Evolutionary conservation across 441 rosid genomes (phyloP), one percentile per base, ranked within the genome.

Genomic region (Syzygium malaccense): DNA sequence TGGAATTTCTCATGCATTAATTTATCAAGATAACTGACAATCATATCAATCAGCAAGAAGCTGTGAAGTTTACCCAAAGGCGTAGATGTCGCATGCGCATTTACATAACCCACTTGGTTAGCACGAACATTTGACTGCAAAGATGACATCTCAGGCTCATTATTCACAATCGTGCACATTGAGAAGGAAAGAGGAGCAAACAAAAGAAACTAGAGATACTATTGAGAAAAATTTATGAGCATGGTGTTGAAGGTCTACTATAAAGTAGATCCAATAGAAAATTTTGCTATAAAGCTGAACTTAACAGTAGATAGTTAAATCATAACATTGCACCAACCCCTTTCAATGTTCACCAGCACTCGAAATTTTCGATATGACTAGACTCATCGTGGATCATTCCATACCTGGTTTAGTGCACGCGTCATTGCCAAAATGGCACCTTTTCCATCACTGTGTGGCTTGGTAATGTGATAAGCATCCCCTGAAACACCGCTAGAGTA

Each of bases 1-100:
- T 71, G 51, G 4, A 71, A 37, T 23, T 71, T 37, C 80, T 37
- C 55, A 64, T 7, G 18, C 33, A 86, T 86, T 41, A 53, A 85
- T 45, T 64, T 75, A 55, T 55, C 26, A 87, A 75, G 62, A 58
- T 84, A 48, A 55, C 55, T 37, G 1, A 5, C 32, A n/a, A 89
- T 49, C 23, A 18, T 9, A 23, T 32, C 62, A 86, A 79, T 66
- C 28, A 28, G 57, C 86, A 90, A 87, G 48, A 86, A 88, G 85
- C 86, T 66, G 86, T 84, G 84, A 41, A 91, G 64, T 37, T 93
- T 94, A 96, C 99, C 99, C 89, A 97, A 88, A 86, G 96, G 96
- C 23, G 99, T 98, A 57, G 99, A 98, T 66, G 98, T 98, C 51
- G 99, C 99, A 94, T 98, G 99, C 32, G 99, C 98, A 86, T 98